Base-by-base conservation (phyloP, 2,329 filamentous ascomycete species). In the Corinectria fuckeliana region DNA sequence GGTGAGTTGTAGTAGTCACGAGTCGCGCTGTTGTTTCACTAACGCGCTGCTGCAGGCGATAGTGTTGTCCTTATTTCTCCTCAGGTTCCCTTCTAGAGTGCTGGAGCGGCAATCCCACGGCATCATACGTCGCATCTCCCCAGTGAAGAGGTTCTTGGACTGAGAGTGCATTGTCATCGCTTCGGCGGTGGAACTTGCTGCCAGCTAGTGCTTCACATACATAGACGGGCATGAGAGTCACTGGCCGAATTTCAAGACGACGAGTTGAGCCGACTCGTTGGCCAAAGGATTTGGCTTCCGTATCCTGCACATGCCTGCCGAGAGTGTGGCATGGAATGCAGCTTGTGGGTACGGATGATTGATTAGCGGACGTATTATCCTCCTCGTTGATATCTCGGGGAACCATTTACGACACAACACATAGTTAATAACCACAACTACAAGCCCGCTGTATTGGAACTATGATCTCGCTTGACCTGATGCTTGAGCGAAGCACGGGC, bases 61-160 rank as follows among this genome's bases (percentile, higher is more conserved):
- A 91, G 88, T 59, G 89, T 91, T 53, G 87, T 91, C 60, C 81
- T 91, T 70, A 89, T 90, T 69, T 90, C 88, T 54, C 88, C 88
- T 13, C 84, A 86, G 67, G 81, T 76, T 39, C 77, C 80, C 1
- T 77, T 79, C 63, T 81, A 69, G 72, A 51, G 54, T 34, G 20
- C 6, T 21, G 39, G 21, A 60, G 10, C 26, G 28, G 36, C 21
- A 39, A 42, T 49, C 45, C 30, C 20, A 34, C 18, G 50, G 26
- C 39, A 54, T 51, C 28, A 25, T 47, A 50, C 38, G 25, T 36
- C 21, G 20, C 30, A 48, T 4, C 16, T 49, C 25, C 42, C 42
- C 45, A 16, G 28, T 36, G 48, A 50, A 41, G 25, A 28, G 25
- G 28, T 28, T 25, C 21, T 28, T 23, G 20, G 14, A 26, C n/a